phyloP scores from a whole-genome alignment of 2,329 filamentous ascomycete species.

The Colletotrichum lindemuthianum region DNA sequence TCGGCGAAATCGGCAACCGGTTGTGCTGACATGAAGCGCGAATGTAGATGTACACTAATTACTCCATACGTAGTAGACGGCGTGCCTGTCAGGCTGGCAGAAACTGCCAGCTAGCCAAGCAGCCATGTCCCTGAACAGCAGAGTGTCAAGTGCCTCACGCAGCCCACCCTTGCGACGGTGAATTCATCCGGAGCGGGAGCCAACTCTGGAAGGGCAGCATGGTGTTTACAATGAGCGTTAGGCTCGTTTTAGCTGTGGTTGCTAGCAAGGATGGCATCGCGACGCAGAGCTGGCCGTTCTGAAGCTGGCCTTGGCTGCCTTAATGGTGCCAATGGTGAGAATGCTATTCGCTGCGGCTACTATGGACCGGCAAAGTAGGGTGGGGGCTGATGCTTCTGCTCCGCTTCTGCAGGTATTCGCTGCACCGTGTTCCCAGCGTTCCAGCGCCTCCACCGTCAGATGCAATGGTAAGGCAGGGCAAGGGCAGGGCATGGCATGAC shows the following conservation, averaged over 20 bases:
- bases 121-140: conserved; percentile 30
- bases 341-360: conserved; percentile 21
- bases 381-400: conserved; percentile 17
- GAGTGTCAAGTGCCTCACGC: conserved; percentile 32
- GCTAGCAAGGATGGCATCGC: conserved; percentile 32
- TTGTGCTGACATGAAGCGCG: neutral
- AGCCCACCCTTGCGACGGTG: conserved; percentile 34
- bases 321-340: conserved; percentile 24
- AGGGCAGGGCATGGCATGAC: neutral
- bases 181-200: conserved; percentile 35
- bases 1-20: neutral
- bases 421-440: conserved; percentile 32
- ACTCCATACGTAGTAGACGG: neutral
- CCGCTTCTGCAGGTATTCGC: conserved; percentile 32
- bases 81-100: conserved; percentile 7
- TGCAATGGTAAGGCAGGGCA: conserved; percentile 13
- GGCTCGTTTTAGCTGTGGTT: conserved; percentile 32
- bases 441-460: conserved; percentile 24
- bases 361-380: conserved; percentile 11
- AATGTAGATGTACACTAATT: neutral
- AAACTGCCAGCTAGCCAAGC: conserved; percentile 23
- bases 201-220: conserved; percentile 24
- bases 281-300: conserved; percentile 20
- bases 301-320: conserved; percentile 26
- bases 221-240: conserved; percentile 28